Evolutionary conservation across 2,329 filamentous ascomycete species (phyloP).

Genomic region (Penicillium sp.): DNA sequence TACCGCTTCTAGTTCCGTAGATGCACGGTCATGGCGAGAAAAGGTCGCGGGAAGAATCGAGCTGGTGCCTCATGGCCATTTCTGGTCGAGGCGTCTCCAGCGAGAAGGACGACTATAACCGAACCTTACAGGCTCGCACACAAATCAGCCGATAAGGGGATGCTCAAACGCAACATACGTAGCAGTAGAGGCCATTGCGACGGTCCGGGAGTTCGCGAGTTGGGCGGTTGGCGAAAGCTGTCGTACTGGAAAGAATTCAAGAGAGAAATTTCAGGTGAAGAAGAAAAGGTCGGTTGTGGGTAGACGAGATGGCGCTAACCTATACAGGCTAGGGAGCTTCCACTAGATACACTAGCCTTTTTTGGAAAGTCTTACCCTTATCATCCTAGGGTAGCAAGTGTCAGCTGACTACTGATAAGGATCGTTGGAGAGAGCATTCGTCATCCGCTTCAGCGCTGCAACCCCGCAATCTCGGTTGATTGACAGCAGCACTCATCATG

Average conservation of each 20-base stretch:
- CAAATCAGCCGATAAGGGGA: constrained; percentile 40
- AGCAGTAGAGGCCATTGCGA: constrained; percentile 65
- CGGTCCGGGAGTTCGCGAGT: constrained; percentile 50
- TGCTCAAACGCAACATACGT: constrained; percentile 59
- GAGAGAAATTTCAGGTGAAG: constrained; percentile 24
- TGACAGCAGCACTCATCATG: constrained; percentile 36
- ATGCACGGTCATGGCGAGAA: constrained; percentile 33
- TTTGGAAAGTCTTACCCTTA: constrained; percentile 30
- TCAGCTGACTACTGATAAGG: constrained; percentile 31
- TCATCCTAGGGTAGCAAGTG: constrained; percentile 27
- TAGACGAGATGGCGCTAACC: constrained; percentile 30
- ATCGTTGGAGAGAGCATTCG: background rate
- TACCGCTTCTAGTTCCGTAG: constrained; percentile 44
- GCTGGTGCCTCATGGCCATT: constrained; percentile 64
- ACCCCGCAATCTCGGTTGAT: constrained; percentile 1
- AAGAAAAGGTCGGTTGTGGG: constrained; percentile 41
- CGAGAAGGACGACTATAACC: constrained; percentile 85
- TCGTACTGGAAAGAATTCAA: constrained; percentile 36
- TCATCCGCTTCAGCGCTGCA: background rate
- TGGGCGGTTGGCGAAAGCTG: constrained; percentile 44
- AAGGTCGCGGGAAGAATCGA: constrained; percentile 70
- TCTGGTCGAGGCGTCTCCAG: constrained; percentile 62
- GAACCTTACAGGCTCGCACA: constrained; percentile 53
- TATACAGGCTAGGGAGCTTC: constrained; percentile 9
- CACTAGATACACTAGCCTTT: background rate